Base-by-base conservation (phyloP, 768 basidiomycete species). In the Hypholoma sublateritium region DNA sequence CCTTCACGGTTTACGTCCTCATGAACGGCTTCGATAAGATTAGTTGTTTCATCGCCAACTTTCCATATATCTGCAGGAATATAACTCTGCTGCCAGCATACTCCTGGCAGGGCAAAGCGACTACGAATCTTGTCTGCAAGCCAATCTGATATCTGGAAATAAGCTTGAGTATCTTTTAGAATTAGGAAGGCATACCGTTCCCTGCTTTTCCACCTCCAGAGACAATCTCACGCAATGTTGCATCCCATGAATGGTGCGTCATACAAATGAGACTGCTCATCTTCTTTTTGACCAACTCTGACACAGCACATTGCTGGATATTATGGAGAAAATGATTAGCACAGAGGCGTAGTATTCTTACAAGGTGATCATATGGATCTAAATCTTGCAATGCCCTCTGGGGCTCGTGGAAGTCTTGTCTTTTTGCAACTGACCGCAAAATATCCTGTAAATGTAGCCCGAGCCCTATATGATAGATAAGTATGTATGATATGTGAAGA, bases 1-100 rank as follows among this genome's bases (percentile, higher is more conserved):
- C 71, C 71, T 37, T 72, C 69, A 0, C 54, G 56, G 39, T 72
- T 71, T 1, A 68, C 59, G 28, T 72, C 63, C 0, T 59, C 49
- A 54, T 72, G 70, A 1, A 62, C 46, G n/a, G 44, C 47, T 22
- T 73, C 69, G 42, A 68, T 62, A 0, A 70, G 16, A 41, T 73
- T 73, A 6, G 56, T 70, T 8, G 59, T 69, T 0, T 39, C 21
- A 13, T 69, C 53, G 0, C 66, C 66, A 4, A 58, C 62, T 17
- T 59, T 44, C 72, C 70, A 73, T 1, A 73, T 58, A 3, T 34
- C 25, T 9, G 36, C 17, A 0, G 67, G 67, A 13, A 72, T 70
- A n/a, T 53, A 61, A 41, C 69, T 69, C 19, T 59, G 62, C 39
- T 63, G 63, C 70, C 70, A 73, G 54, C 70, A 73, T 16, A 73